phyloP scores from a whole-genome alignment of 768 basidiomycete species.

The Russula vinacea region DNA sequence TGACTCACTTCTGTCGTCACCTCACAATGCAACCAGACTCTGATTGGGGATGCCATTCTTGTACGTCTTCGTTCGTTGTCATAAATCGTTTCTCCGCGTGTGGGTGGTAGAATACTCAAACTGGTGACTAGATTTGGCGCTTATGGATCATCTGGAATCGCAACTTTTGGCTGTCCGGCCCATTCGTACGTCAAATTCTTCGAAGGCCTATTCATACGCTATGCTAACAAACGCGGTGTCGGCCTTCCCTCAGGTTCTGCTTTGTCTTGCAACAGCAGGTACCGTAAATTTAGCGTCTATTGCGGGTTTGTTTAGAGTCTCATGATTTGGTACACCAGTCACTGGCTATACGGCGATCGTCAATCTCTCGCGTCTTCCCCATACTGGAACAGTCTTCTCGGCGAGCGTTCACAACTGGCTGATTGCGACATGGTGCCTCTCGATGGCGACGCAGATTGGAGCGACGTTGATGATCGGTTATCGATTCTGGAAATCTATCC shows the following conservation, averaged over 20 bases:
- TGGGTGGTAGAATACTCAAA: background rate
- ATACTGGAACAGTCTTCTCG: background rate
- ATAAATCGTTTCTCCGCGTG: background rate
- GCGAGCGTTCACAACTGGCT: constrained; percentile 13
- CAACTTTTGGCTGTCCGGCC: constrained; percentile 4
- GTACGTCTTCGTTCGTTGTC: background rate
- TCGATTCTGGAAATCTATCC: constrained; percentile 9
- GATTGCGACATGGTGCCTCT: constrained; percentile 17
- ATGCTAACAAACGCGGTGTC: background rate
- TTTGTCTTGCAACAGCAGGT: constrained; percentile 5
- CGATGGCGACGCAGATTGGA: constrained; percentile 22
- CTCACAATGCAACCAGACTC: constrained; percentile 1
- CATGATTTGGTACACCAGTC: constrained; percentile 1
- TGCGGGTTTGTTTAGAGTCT: background rate
- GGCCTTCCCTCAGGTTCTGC: background rate
- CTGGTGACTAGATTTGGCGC: constrained; percentile 20
- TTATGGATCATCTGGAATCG: constrained; percentile 25
- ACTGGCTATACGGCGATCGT: constrained; percentile 12
- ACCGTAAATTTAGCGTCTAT: background rate
- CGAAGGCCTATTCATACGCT: background rate
- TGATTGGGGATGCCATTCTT: constrained; percentile 24
- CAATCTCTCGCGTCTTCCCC: background rate
- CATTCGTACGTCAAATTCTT: constrained; percentile 16
- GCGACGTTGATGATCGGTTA: constrained; percentile 23
- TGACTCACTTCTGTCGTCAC: too few species aligned